Base-by-base conservation (phyloP, 345 rosid species). In the Camelina neglecta region DNA sequence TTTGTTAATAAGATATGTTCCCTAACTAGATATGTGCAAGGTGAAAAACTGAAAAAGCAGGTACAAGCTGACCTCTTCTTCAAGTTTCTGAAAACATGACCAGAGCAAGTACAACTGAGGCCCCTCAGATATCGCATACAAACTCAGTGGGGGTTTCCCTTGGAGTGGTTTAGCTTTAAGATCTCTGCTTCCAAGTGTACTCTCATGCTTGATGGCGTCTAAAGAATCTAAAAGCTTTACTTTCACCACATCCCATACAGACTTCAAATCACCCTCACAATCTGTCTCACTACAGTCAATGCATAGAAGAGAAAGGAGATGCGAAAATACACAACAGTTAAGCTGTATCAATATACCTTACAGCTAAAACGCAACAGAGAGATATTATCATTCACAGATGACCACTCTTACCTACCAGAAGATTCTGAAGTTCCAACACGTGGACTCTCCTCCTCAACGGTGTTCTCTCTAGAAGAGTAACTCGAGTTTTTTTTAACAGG, bases 331-430 rank as follows among this genome's bases (percentile, higher is more conserved):
- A 65, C 62, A 64, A 13, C n/a, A 71, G 0, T 69, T 38, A 4
- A 63, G 20, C 53, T 50, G 6, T 26, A 48, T 59, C 9, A 18
- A 36, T 23, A 36, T 21, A 66, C 15, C 65, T 66, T 23, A 42
- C 11, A 45, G 41, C 54, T 33, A 60, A 1, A 61, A 64, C 16
- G 13, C 24, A 57, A 44, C 1, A 64, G 29, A 55, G 26, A 76
- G n/a, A 2, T 45, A 29, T 29, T 29, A 29, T 8, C 36, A 8
- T 47, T 24, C 49, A 36, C 38, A 11, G 65, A 54, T 71, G 81
- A 85, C 84, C 85, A 88, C 86, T 90, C 96, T 89, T 94, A 92
- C 96, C 95, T 87, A 90, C 97, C 96, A 90, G 93, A 81, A 77
- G 89, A 76, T 76, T 80, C 73, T 67, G 87, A 59, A 79, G 80